A percentile compares a stretch with the other conserved stretches of the same genome.
Conservation (phyloP, 805 yeast species). For the Suhomyces faveliae region DNA sequence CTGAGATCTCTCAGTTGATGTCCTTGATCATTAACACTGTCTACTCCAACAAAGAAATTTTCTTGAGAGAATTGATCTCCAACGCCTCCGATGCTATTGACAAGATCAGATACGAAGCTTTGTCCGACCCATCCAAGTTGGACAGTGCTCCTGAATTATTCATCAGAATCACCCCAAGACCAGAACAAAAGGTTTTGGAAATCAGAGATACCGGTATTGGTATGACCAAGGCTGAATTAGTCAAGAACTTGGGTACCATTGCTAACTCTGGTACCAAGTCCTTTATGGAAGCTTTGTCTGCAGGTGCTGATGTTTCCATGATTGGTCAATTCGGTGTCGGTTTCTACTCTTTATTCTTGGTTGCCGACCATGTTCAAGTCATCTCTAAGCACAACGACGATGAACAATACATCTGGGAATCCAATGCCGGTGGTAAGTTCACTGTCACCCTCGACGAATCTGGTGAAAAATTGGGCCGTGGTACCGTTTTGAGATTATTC, state of each 20-base stretch:
- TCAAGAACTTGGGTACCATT: slow-evolving; percentile 98
- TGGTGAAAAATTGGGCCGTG: slow-evolving; percentile 88
- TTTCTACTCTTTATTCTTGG: slow-evolving; percentile 98
- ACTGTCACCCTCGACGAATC: slow-evolving; percentile 88
- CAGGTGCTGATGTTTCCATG: slow-evolving; percentile 99
- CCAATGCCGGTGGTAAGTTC: slow-evolving; percentile 99
- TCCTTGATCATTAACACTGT: slow-evolving; percentile 99
- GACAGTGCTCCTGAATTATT: slow-evolving; percentile 95
- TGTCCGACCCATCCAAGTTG: slow-evolving; percentile 85
- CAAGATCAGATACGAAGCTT: slow-evolving; percentile 95
- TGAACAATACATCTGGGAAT: slow-evolving; percentile 99
- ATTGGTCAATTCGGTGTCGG: slow-evolving; percentile 99
- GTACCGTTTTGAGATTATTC: slow-evolving; percentile 93
- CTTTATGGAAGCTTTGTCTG: slow-evolving; percentile 98
- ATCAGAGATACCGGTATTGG: slow-evolving; percentile 99
- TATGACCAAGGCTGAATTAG: slow-evolving; percentile 99
- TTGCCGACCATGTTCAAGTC: slow-evolving; percentile 98
- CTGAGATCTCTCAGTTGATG: slow-evolving; percentile 99
- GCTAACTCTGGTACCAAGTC: slow-evolving; percentile 99
- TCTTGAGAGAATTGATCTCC: slow-evolving; percentile 97
- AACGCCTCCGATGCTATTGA: slow-evolving; percentile 99
- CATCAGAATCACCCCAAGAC: slow-evolving; percentile 96
- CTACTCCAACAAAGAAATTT: slow-evolving; percentile 98
- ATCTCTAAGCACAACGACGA: slow-evolving; percentile 98
- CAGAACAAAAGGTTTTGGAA: slow-evolving; percentile 91